Evolutionary conservation across 2,329 filamentous ascomycete species (phyloP).

Genomic region (Trichoderma cornu-damae): DNA sequence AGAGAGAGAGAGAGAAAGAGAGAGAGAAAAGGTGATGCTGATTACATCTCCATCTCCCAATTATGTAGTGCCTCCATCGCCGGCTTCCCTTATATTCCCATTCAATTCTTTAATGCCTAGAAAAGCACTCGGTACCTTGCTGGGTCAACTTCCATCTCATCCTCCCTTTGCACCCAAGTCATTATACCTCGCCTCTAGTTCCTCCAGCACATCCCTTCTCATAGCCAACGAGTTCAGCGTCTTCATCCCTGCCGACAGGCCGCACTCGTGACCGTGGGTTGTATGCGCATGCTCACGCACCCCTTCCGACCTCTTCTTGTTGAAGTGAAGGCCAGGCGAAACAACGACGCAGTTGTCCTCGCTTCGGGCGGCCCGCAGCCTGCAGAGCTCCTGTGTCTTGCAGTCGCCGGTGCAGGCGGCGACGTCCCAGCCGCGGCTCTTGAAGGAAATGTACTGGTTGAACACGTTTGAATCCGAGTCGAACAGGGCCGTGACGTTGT

Average conservation of each 20-base stretch:
- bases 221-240: slow-evolving; percentile 27
- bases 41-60: too few relatives aligned
- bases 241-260: slow-evolving; percentile 27
- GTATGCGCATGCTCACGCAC: slow-evolving; percentile 19
- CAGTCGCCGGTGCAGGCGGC: slow-evolving; percentile 41
- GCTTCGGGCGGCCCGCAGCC: slow-evolving; percentile 46
- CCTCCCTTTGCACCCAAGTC: not conserved
- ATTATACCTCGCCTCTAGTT: slow-evolving; percentile 22
- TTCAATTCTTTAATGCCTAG: too few relatives aligned
- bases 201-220: slow-evolving; percentile 25
- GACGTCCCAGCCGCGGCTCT: slow-evolving; percentile 42
- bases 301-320: slow-evolving; percentile 30
- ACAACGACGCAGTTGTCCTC: slow-evolving; percentile 47
- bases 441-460: slow-evolving; percentile 42
- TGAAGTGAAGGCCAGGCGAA: slow-evolving; percentile 32
- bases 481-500: slow-evolving; percentile 48
- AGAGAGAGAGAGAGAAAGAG: too few relatives aligned
- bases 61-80: too few relatives aligned
- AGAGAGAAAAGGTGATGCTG: too few relatives aligned
- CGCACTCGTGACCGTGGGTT: slow-evolving; percentile 28
- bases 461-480: slow-evolving; percentile 41
- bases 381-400: slow-evolving; percentile 44
- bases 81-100: too few relatives aligned
- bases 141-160: too few relatives aligned
- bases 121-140: too few relatives aligned